Percentiles rank a stretch among this genome's conserved stretches.
Evolutionary conservation across 2,329 filamentous ascomycete genomes (phyloP).

Genomic region (Colletotrichum liaoningense): DNA sequence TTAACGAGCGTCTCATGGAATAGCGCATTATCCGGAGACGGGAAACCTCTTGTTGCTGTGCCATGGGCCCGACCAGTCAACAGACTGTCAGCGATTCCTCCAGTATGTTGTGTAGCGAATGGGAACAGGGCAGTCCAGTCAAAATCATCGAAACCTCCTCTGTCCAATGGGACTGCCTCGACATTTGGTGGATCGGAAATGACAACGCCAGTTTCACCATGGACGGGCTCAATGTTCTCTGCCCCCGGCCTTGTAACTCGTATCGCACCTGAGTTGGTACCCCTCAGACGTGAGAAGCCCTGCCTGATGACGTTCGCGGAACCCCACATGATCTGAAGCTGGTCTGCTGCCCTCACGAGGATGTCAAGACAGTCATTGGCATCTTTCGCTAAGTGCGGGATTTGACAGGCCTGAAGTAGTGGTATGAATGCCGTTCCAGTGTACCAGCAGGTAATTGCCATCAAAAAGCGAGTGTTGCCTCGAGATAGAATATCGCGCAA

Average conservation of each 20-base stretch:
- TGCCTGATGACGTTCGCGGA: conserved; percentile 47
- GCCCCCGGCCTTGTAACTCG: neutral
- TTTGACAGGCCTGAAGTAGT: conserved; percentile 50
- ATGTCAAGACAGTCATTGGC: conserved; percentile 48
- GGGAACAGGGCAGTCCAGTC: conserved; percentile 49
- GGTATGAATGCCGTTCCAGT: conserved; percentile 54
- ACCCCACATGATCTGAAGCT: conserved; percentile 49
- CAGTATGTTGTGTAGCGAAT: conserved; percentile 46
- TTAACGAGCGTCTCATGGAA: conserved; percentile 40
- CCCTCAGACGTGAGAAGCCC: conserved; percentile 44
- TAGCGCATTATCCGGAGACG: conserved; percentile 36
- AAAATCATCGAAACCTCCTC: conserved; percentile 34
- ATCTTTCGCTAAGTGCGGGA: conserved; percentile 43
- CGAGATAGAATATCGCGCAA: conserved; percentile 51
- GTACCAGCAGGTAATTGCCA: conserved; percentile 57
- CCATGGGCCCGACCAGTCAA: conserved; percentile 39
- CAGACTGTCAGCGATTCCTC: conserved; percentile 41
- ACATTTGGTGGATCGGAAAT: neutral
- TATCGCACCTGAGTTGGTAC: neutral
- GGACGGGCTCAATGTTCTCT: too few species aligned
- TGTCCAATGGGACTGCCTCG: neutral
- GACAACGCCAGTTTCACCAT: neutral
- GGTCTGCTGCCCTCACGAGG: conserved; percentile 44
- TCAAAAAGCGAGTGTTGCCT: conserved; percentile 52
- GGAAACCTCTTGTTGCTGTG: conserved; percentile 35